These are phyloP conservation scores for Fusarium protoensiforme DNA, from an alignment of 2,329 filamentous ascomycete species.

Conservation along the genomic window DNA sequence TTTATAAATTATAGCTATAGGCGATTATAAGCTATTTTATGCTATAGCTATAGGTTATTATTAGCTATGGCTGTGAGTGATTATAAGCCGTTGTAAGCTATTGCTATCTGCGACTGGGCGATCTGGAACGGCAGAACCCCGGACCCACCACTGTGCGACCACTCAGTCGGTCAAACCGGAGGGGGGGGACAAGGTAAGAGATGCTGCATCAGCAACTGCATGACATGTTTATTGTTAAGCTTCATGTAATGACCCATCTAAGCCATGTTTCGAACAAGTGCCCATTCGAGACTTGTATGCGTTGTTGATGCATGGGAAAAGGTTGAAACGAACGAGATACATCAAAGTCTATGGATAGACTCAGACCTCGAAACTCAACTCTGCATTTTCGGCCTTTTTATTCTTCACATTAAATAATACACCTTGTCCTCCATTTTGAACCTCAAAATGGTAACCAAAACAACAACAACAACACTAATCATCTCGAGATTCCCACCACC, in stretches of 20 bases:
- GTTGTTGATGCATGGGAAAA: background rate
- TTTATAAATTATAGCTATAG: no score
- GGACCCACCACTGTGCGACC: no score
- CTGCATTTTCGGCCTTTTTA: background rate
- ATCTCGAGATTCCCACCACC: background rate
- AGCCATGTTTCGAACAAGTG: background rate
- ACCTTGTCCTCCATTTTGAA: background rate
- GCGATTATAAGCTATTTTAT: no score
- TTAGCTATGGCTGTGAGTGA: no score
- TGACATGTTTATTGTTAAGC: background rate
- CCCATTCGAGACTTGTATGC: background rate
- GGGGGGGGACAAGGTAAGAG: background rate
- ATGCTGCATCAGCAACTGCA: background rate
- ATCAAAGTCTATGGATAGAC: background rate
- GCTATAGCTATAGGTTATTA: no score
- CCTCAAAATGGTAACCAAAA: background rate
- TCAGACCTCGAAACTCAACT: conserved; percentile 1
- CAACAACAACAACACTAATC: background rate
- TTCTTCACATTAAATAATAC: background rate
- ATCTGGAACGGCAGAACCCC: no score
- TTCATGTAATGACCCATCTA: background rate
- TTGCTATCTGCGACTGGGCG: no score
- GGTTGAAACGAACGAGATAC: background rate
- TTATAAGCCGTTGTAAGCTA: no score
- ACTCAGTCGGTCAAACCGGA: background rate